Evolutionary conservation across 805 yeast species (phyloP), one percentile per base, ranked within the genome.

Genomic region (Spencermartinsiella europaea): DNA sequence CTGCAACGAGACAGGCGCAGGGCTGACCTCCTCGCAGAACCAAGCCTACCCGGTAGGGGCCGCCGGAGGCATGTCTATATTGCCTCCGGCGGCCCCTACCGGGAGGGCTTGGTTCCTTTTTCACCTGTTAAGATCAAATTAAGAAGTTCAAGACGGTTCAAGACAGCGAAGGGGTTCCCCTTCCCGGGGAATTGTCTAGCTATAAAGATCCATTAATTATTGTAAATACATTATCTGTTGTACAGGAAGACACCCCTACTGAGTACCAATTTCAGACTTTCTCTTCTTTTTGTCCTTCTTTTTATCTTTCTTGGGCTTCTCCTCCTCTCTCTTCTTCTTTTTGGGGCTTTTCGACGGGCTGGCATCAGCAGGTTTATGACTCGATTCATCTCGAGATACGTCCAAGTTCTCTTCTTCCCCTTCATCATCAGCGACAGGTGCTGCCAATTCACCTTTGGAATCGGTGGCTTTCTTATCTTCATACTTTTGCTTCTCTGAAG

Each of bases 221-320:
- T 25, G 31, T 25, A 25, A 25, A 25, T 25, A 25, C 31, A 25
- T 25, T 25, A 25, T 25, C 31, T 25, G 31, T 25, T 25, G 31
- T 25, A 25, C 31, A 25, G 7, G 31, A 25, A 7, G 10, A 12
- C 7, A 7, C 10, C 10, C 4, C 4, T 8, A 37, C n/a, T 20
- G 40, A 37, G 40, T 22, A 37, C 15, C 25, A 15, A 16, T 15
- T 12, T 74, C 72, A 62, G 44, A 21, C 46, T 40, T 50, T 20
- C 72, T 71, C 73, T 75, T 77, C 71, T 71, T 73, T 71, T 75
- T 71, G 58, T 71, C 69, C 53, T 67, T 67, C 69, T 61, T 67
- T 63, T 70, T 70, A 42, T 64, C 61, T 48, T 62, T 63, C 49
- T 47, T 40, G 17, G 48, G 25, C 40, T 47, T 31, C 46, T 51